Evolutionary conservation across 306 rosid genomes (phyloP).

Genomic region (Trifolium repens): DNA sequence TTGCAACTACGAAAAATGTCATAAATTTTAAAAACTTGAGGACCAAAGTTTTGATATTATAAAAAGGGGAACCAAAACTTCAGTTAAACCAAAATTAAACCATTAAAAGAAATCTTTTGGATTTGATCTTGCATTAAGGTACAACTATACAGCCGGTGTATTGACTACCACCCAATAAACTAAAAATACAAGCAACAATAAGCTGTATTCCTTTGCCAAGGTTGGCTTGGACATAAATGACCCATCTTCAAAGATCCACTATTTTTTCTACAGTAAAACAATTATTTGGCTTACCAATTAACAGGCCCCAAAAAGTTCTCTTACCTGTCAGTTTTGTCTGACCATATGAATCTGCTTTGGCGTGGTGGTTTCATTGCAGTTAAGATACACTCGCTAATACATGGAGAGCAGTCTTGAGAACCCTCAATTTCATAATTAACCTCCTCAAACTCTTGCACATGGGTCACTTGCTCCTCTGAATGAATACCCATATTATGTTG

Average conservation of each 20-base stretch:
- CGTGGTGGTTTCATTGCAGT: conserved; percentile 66
- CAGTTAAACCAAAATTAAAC: background rate
- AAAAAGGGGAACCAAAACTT: conserved; percentile 4
- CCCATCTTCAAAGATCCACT: conserved; percentile 33
- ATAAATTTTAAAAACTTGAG: background rate
- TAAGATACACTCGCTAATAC: conserved; percentile 47
- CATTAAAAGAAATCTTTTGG: background rate
- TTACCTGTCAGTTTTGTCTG: conserved; percentile 92
- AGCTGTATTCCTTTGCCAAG: conserved; percentile 30
- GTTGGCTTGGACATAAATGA: conserved; percentile 35
- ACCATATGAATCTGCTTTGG: conserved; percentile 77
- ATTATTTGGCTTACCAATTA: conserved; percentile 22
- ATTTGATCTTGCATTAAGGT: conserved; percentile 14
- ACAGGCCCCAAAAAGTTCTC: conserved; percentile 31
- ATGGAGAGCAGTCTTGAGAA: conserved; percentile 52
- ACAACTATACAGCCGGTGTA: background rate
- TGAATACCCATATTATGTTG: conserved; percentile 41
- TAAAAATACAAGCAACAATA: conserved; percentile 23
- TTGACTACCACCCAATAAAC: conserved; percentile 20
- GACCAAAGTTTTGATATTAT: background rate
- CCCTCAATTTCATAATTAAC: conserved; percentile 53
- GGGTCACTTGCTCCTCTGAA: conserved; percentile 47
- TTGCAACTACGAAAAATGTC: no score
- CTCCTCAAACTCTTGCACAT: conserved; percentile 51
- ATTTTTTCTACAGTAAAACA: conserved; percentile 27